These are phyloP conservation scores for Urtica urens DNA, from an alignment of 306 rosid genomes.

Conservation along the genomic window DNA sequence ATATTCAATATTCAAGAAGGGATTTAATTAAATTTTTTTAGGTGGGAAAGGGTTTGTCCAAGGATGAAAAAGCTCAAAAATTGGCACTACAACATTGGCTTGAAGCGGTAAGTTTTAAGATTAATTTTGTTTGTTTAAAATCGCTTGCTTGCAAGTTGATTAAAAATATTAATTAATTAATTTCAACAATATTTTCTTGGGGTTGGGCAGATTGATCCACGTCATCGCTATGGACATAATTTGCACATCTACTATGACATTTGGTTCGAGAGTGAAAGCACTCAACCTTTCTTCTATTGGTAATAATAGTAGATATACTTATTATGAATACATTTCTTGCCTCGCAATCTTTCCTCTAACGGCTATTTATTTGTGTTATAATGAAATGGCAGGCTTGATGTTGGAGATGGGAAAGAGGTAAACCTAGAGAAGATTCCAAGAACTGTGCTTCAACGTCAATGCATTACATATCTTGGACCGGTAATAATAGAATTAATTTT, in stretches of 20 bases:
- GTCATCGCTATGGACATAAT: constrained; percentile 94
- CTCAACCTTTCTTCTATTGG: constrained; percentile 90
- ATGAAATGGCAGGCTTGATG: constrained; percentile 53
- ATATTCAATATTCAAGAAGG: neutral
- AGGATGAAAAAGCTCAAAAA: constrained; percentile 90
- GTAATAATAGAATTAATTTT: constrained; percentile 31
- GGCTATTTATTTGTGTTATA: constrained; percentile 6
- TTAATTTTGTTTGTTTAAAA: neutral
- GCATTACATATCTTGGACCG: constrained; percentile 81
- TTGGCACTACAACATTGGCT: constrained; percentile 96
- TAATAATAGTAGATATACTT: too few relatives aligned
- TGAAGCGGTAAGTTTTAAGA: constrained; percentile 51
- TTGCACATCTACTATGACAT: constrained; percentile 70
- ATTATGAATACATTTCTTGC: neutral
- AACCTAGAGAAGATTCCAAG: constrained; percentile 58
- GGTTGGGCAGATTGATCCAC: constrained; percentile 67
- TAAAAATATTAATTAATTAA: neutral
- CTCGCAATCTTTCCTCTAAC: neutral
- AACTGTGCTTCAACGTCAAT: constrained; percentile 53
- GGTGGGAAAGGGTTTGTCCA: constrained; percentile 98
- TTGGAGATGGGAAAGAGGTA: constrained; percentile 78
- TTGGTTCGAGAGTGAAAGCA: constrained; percentile 74
- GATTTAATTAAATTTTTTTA: too few relatives aligned
- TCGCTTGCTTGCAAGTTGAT: neutral
- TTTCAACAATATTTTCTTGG: neutral